These are phyloP conservation scores for Daldinia eschscholtzii DNA, from an alignment of 2,329 filamentous ascomycete genomes.

Conservation along the genomic window DNA sequence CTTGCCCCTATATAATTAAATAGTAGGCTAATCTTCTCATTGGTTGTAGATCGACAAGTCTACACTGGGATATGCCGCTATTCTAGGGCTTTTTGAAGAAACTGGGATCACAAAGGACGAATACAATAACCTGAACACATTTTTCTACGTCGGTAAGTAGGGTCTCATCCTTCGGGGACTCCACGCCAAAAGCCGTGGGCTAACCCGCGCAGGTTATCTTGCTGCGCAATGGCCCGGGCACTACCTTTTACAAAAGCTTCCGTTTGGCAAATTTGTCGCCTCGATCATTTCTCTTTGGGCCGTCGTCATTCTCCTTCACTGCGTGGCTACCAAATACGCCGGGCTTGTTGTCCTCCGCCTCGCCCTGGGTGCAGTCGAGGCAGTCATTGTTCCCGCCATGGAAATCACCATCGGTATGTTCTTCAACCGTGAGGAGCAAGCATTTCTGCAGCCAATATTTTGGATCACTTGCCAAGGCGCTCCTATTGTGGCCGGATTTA, in stretches of 20 bases:
- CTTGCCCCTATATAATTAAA: background rate
- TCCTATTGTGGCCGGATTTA: constrained; percentile 18
- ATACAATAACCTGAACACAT: constrained; percentile 24
- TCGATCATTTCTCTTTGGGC: constrained; percentile 25
- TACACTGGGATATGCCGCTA: constrained; percentile 22
- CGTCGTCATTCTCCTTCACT: constrained; percentile 18
- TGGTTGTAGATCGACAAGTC: constrained; percentile 19
- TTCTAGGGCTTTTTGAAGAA: constrained; percentile 18
- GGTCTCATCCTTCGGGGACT: background rate
- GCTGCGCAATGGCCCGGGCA: constrained; percentile 22
- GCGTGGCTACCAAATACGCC: constrained; percentile 20
- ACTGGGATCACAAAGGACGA: constrained; percentile 21
- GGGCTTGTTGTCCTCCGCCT: constrained; percentile 22
- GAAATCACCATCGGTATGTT: constrained; percentile 28
- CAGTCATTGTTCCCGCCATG: constrained; percentile 18
- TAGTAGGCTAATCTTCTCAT: background rate
- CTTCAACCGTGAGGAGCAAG: constrained; percentile 25
- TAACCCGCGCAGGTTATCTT: constrained; percentile 20
- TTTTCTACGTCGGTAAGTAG: constrained; percentile 23
- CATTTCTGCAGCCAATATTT: constrained; percentile 21
- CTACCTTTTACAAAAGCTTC: constrained; percentile 24
- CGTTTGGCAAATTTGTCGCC: constrained; percentile 15
- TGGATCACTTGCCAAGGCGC: constrained; percentile 19
- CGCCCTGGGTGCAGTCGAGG: constrained; percentile 23
- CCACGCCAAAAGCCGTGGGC: background rate